Base-by-base conservation (phyloP, 371 early-diverging fungal species). In the Sporodiniella umbellata region DNA sequence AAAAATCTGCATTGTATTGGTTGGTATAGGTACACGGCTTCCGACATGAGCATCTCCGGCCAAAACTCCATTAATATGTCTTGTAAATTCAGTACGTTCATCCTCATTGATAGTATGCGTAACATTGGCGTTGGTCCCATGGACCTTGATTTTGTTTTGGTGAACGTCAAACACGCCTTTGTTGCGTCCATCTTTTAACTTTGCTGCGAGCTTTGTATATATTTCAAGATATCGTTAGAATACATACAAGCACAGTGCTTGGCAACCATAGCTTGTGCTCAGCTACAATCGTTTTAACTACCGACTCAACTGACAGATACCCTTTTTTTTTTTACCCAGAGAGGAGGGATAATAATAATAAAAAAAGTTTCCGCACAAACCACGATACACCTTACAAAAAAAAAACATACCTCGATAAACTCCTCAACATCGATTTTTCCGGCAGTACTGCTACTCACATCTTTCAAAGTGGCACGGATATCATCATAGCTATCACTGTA, bases 71-170 rank as follows among this genome's bases (percentile, higher is more conserved):
- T 98, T 98, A 62, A 97, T 94, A 69, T 98, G 96, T 59, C 83
- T 79, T 21, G 90, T 87, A 58, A 98, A 98, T 70, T 91, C 90
- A 54, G 92, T 89, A 63, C 91, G 88, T 70, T 98, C 98, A 63
- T 98, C 98, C 62, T 95, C 95, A 66, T 97, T 96, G 75, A 97
- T 94, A 6, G 96, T 92, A 67, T 97, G 98, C 8, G 94, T 90
- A 8, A 85, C 85, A 69, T 90, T 92, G 44, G 85, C 84, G 54
- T 87, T 86, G 42, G 88, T 80, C 47, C 94, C 93, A 53, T 87
- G 85, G 48, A 94, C 86, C 24, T 87, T 86, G 60, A 95, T 93
- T 51, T 92, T 90, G 58, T 86, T 78, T 70, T 86, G 84, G 64
- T 84, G 78, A 3, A 79, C 78, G 28, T 75, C 81, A 38, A 82